These are phyloP conservation scores for Neurospora tetrasperma DNA, from an alignment of 495 filamentous ascomycete genomes.

Conservation along the genomic window DNA sequence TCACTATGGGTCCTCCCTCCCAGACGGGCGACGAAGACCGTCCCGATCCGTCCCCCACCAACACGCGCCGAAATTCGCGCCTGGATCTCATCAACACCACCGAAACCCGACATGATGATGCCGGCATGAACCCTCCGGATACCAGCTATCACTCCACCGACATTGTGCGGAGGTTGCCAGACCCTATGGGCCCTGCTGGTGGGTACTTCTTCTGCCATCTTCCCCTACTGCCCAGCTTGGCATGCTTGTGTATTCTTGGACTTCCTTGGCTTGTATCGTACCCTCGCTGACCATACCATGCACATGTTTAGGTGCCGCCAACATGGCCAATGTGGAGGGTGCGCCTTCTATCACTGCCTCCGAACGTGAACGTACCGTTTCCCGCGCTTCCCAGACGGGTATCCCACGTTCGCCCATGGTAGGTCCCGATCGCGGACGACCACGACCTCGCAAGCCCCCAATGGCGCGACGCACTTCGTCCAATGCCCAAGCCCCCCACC, in stretches of 20 bases:
- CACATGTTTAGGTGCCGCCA: slow-evolving; percentile 7
- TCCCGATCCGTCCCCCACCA: slow-evolving; percentile 29
- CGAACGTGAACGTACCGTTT: slow-evolving; percentile 20
- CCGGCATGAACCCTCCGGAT: slow-evolving; percentile 13
- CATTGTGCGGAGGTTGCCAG: slow-evolving; percentile 37
- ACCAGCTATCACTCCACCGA: slow-evolving; percentile 38
- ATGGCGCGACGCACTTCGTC: slow-evolving; percentile 64
- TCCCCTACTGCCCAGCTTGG: neutral
- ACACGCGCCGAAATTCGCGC: slow-evolving; percentile 28
- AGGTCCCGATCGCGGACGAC: slow-evolving; percentile 45
- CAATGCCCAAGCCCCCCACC: slow-evolving; percentile 61
- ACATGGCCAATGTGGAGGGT: slow-evolving; percentile 14
- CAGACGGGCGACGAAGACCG: slow-evolving; percentile 21
- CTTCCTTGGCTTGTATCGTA: neutral
- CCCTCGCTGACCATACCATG: neutral
- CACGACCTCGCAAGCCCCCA: slow-evolving; percentile 57
- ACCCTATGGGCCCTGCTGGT: slow-evolving; percentile 26
- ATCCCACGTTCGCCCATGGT: slow-evolving; percentile 41
- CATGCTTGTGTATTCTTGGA: neutral
- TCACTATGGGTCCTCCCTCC: slow-evolving; percentile 30
- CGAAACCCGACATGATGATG: neutral
- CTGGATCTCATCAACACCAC: slow-evolving; percentile 12
- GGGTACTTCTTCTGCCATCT: slow-evolving; percentile 11
- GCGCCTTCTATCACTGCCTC: slow-evolving; percentile 19
- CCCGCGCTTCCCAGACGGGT: slow-evolving; percentile 13